phyloP scores from a whole-genome alignment of 306 rosid genomes.

The Bauhinia variegata region DNA sequence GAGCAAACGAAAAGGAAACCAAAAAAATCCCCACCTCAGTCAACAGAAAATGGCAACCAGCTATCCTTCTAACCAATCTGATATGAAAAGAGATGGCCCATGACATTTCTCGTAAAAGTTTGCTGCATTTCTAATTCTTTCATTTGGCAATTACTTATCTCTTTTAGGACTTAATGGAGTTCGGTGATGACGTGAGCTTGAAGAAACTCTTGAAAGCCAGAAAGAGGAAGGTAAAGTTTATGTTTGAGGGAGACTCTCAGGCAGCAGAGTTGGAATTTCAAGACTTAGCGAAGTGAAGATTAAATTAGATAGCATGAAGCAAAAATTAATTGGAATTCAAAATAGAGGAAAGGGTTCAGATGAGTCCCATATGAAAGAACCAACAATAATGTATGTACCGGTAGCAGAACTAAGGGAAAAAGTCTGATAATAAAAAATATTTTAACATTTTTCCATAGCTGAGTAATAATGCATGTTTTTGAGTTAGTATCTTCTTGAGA shows the following conservation, averaged over 20 bases:
- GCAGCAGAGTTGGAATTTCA: constrained; percentile 73
- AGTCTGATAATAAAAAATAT: constrained; percentile 39
- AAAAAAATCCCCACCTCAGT: constrained; percentile 37
- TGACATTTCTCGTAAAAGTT: not conserved
- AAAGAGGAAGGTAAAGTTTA: constrained; percentile 46
- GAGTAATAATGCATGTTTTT: constrained; percentile 8
- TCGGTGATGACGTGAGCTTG: constrained; percentile 70
- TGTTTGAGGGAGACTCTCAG: constrained; percentile 42
- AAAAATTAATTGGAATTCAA: constrained; percentile 48
- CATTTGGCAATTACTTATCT: constrained; percentile 4
- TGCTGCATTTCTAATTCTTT: constrained; percentile 1
- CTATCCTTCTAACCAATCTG: constrained; percentile 35
- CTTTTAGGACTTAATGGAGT: constrained; percentile 58
- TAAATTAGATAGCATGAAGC: constrained; percentile 57
- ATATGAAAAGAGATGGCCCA: not conserved
- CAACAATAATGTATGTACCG: constrained; percentile 72
- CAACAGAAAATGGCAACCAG: constrained; percentile 50
- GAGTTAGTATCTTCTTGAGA: not conserved
- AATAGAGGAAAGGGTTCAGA: constrained; percentile 42
- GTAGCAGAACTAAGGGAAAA: constrained; percentile 76
- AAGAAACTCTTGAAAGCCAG: constrained; percentile 66
- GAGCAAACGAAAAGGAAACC: constrained; percentile 55
- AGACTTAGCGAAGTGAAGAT: constrained; percentile 59
- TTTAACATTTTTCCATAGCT: constrained; percentile 9
- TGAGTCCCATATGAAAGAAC: constrained; percentile 35